phyloP scores from a whole-genome alignment of 192 early-diverging fungal species.

The Lobosporangium transversale region DNA sequence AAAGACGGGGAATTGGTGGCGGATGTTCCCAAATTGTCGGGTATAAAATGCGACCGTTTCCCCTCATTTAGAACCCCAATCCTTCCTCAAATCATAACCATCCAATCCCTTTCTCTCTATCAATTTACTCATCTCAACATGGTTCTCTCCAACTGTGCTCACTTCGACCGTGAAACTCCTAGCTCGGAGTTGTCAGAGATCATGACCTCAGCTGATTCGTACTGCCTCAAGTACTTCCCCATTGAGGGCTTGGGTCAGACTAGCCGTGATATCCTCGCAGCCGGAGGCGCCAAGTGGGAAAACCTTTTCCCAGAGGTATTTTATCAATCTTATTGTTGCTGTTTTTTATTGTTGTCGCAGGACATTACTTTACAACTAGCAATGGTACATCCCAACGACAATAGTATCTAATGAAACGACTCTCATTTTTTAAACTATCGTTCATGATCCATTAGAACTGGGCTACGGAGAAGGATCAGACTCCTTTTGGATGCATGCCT shows the following conservation, averaged over 20 bases:
- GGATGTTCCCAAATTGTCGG: no score
- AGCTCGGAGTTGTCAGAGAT: neutral
- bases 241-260: conserved; percentile 11
- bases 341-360: no score
- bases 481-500: conserved; percentile 18
- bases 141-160: no score
- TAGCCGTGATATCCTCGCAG: conserved; percentile 14
- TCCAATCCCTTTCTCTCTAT: no score
- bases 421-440: neutral
- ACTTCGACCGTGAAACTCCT: neutral
- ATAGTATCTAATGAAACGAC: neutral
- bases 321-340: no score
- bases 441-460: conserved; percentile 7
- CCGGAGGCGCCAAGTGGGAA: conserved; percentile 23
- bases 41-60: no score
- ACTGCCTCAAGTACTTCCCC: conserved; percentile 8
- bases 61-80: no score
- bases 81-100: no score
- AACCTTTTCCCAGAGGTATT: conserved; percentile 2
- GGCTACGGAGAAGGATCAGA: conserved; percentile 5
- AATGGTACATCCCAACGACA: neutral
- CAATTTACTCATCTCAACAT: no score
- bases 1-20: no score
- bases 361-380: no score
- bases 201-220: neutral